A percentile compares a stretch with the other conserved stretches of the same genome.
These are phyloP conservation scores for Zizania palustris DNA, from an alignment of 202 grass and related monocot genomes.

Conservation along the genomic window DNA sequence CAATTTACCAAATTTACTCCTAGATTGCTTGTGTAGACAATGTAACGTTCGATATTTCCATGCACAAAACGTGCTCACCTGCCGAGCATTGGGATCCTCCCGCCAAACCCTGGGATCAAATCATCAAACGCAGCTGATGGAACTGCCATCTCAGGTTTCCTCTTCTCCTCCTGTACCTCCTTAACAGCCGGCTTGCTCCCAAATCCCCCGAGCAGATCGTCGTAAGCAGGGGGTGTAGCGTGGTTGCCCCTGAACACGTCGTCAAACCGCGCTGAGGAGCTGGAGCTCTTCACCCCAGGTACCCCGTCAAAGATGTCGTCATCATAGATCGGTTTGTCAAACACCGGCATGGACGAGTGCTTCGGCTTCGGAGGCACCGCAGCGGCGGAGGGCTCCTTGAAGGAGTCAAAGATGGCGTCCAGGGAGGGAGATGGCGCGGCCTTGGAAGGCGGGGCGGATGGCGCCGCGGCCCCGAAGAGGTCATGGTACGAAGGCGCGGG, in stretches of 20 bases:
- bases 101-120: constrained; percentile 76
- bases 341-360: constrained; percentile 54
- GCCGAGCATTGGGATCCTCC: constrained; percentile 44
- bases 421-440: constrained; percentile 32
- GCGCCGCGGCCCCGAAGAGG: constrained; percentile 36
- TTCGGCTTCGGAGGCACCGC: constrained; percentile 40
- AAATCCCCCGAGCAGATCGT: constrained; percentile 66
- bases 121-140: constrained; percentile 63
- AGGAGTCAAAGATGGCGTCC: constrained; percentile 64
- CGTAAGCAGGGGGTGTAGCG: constrained; percentile 46
- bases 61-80: constrained; percentile 54
- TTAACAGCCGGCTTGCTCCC: constrained; percentile 38
- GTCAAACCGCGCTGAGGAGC: constrained; percentile 49
- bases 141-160: constrained; percentile 23
- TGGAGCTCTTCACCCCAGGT: constrained; percentile 79
- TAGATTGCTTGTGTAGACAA: constrained; percentile 18
- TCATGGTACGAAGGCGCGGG: constrained; percentile 58
- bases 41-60: neutral
- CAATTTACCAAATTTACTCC: constrained; percentile 16
- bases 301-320: constrained; percentile 90
- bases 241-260: constrained; percentile 45
- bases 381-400: constrained; percentile 40
- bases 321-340: constrained; percentile 81
- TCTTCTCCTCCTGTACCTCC: constrained; percentile 40
- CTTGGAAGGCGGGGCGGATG: constrained; percentile 34